A percentile compares a stretch with the other conserved stretches of the same genome.
Evolutionary conservation across 2,329 filamentous ascomycete species (phyloP).

Genomic region (Neospermospora avenae): DNA sequence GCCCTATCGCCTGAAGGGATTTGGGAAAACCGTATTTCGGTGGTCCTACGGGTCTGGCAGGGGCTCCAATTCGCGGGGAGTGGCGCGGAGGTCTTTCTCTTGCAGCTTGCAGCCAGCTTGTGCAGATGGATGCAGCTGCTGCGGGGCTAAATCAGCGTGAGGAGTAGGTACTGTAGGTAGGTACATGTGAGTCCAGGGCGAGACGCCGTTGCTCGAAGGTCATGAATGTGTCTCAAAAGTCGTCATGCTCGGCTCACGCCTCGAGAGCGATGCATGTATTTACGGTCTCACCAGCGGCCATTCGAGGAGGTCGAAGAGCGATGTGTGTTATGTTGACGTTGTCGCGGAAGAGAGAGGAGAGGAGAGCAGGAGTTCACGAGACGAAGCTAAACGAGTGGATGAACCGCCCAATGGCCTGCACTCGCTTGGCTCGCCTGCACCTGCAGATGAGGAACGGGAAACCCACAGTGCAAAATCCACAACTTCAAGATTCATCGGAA

Average conservation of each 20-base stretch:
- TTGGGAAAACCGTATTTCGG: background rate
- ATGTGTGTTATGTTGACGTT: conserved; percentile 1
- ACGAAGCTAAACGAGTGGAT: background rate
- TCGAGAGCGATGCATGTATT: conserved; percentile 17
- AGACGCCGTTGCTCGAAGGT: background rate
- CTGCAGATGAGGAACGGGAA: background rate
- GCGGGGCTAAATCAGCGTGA: conserved; percentile 11
- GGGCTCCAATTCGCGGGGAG: conserved; percentile 19
- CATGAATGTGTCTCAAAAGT: background rate
- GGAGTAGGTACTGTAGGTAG: background rate
- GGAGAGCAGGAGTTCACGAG: background rate
- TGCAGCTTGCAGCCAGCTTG: too few relatives aligned
- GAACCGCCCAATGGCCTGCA: background rate
- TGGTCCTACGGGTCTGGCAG: conserved; percentile 3
- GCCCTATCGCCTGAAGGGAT: conserved; percentile 21
- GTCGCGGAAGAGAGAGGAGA: background rate
- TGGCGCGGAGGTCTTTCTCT: conserved; percentile 17
- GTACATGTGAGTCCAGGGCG: conserved; percentile 1
- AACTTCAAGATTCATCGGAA: background rate
- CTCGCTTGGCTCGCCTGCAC: background rate
- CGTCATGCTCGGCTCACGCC: background rate
- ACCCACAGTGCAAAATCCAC: background rate
- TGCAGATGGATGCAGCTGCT: conserved; percentile 10
- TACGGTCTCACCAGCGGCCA: conserved; percentile 6
- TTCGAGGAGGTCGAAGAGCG: conserved; percentile 12